Percentiles rank a stretch among this genome's conserved stretches.
Conservation (phyloP, 139 green algal genomes). For the Chlamydomonas asymmetrica region DNA sequence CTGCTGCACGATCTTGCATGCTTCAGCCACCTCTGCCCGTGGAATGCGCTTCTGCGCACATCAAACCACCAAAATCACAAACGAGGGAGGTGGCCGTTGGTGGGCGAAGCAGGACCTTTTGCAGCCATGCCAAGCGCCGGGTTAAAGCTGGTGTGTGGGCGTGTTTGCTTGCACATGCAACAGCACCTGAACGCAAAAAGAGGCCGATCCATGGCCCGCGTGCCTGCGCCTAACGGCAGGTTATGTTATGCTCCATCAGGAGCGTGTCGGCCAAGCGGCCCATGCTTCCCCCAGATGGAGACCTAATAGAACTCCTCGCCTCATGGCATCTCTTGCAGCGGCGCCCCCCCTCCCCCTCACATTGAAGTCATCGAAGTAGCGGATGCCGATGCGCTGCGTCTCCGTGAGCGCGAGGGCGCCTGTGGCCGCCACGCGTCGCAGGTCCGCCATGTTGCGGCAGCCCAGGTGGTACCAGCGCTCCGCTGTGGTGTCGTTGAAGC, state of each 20-base stretch:
- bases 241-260: not conserved
- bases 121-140: not conserved
- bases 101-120: not conserved
- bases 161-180: not conserved
- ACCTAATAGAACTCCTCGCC: not conserved
- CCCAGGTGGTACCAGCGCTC: constrained; percentile 37
- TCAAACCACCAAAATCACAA: not conserved
- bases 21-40: constrained; percentile 34
- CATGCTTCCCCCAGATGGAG: not conserved
- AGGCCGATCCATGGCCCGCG: not conserved
- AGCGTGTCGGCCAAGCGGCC: too few species aligned
- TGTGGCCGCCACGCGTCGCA: not conserved
- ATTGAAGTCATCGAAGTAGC: constrained; percentile 54
- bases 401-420: constrained; percentile 9
- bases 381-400: constrained; percentile 41
- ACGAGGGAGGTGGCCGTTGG: not conserved
- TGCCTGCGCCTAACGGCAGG: not conserved
- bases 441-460: constrained; percentile 31
- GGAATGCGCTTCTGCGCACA: constrained; percentile 31
- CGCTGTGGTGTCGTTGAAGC: constrained; percentile 33
- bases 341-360: not conserved
- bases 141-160: not conserved
- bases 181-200: not conserved
- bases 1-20: constrained; percentile 28
- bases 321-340: not conserved